Base-by-base conservation (phyloP, 1,284 basidiomycete species). In the Puccinia coronata region DNA sequence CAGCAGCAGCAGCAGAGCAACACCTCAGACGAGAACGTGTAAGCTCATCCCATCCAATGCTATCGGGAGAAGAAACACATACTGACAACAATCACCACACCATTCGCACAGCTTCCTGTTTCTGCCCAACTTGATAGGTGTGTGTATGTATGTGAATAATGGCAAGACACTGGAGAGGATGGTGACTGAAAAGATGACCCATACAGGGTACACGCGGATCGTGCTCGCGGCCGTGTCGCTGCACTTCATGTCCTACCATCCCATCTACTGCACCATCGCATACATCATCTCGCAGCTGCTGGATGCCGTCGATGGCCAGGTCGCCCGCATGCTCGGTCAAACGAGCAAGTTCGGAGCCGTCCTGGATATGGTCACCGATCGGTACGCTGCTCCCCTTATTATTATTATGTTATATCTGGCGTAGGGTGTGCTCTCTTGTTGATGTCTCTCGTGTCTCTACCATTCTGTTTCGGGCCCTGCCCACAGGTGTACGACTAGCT, bases 361-460 rank as follows among this genome's bases (percentile, higher is more conserved):
- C 55, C 88, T 99, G 84, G 97, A 99, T 87, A 99, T 99, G 97
- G 96, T 99, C 78, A 99, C 97, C n/a, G 96, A 99, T 87, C 89
- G 96, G 93, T 96, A 83, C 83, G 73, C 39, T 28, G 14, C 47
- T 25, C 20, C 28, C 43, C 41, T 34, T 51, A 11, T 25, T 12
- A 2, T 28, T 25, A 14, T 23, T 53, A n/a, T n/a, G n/a, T n/a
- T n/a, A n/a, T n/a, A n/a, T n/a, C n/a, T n/a, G n/a, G n/a, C n/a
- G n/a, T n/a, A n/a, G n/a, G n/a, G n/a, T n/a, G n/a, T n/a, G n/a
- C n/a, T n/a, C n/a, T n/a, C n/a, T n/a, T n/a, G n/a, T n/a, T n/a
- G n/a, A n/a, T n/a, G n/a, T n/a, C n/a, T n/a, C n/a, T n/a, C n/a
- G n/a, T n/a, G n/a, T n/a, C n/a, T n/a, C n/a, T n/a, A n/a, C n/a